Base-by-base conservation (phyloP, 257 asterid species). In the Lantana camara region DNA sequence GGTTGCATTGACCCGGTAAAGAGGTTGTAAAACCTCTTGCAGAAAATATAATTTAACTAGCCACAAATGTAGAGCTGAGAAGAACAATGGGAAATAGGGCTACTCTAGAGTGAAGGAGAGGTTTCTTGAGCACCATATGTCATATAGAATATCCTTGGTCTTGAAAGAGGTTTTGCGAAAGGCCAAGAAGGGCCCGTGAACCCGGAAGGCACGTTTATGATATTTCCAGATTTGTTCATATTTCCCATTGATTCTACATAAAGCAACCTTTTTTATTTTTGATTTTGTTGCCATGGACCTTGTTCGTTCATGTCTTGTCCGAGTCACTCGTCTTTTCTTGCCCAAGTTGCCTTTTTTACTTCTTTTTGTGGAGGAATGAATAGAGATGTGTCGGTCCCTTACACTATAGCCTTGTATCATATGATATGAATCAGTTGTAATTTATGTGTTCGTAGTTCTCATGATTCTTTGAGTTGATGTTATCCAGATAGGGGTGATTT, bases 1-100 rank as follows among this genome's bases (percentile, higher is more conserved):
- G 82, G 84, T 77, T 93, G 61, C 96, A 93, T 69, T 95, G 95
- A 4, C 83, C 87, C 30, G 99, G 99, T 42, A 93, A 93, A 84
- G 97, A 90, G 60, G 99, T 97, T 4, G 64, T 93, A 42, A 74
- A 73, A 12, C 85, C 92, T 38, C 95, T 93, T 29, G 95, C 96
- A 19, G 79, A 80, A 63, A 93, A 84, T 62, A 88, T 94, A 5
- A 57, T 90, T 49, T 78, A 62, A 67, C 79, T 94, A 45, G 92
- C 97, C 59, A 75, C 79, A 15, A 71, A 82, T 64, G 70, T 64
- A 34, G 91, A 86, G 70, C 64, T 24, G 75, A 82, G 97, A 80
- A 84, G 49, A 60, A 67, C 73, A 24, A 84, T 94, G 97, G 99
- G 99, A 53, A 75, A 35, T 57, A 83, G 38, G 97, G 99, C 21